Percentiles rank a stretch among this genome's conserved stretches.
Conservation (phyloP, 176 grass and related monocot genomes). For the Aegilops sharonensis region DNA sequence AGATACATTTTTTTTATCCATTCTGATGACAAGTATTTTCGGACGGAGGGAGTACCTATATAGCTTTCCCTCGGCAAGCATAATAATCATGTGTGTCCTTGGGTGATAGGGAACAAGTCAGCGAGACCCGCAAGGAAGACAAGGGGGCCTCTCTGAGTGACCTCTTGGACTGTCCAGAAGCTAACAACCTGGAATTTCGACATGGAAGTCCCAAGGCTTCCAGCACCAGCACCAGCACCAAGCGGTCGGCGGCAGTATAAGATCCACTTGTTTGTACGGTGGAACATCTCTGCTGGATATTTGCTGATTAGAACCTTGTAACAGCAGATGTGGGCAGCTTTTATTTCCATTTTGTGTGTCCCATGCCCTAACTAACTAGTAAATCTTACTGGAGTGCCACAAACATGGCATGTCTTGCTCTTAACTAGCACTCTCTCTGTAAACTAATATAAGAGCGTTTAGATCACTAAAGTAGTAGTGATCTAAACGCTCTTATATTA, state of each 20-base stretch:
- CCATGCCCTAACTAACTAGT: too few relatives aligned
- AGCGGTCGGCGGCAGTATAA: background rate
- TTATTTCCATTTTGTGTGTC: too few relatives aligned
- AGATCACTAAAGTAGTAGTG: too few relatives aligned
- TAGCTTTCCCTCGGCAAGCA: background rate
- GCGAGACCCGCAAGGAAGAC: background rate
- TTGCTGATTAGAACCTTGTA: background rate
- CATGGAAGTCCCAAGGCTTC: background rate
- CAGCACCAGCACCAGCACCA: background rate
- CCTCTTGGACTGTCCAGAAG: background rate
- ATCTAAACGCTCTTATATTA: too few relatives aligned
- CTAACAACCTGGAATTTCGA: background rate
- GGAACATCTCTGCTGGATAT: background rate
- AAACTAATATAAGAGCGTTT: too few relatives aligned
- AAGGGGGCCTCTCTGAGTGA: background rate
- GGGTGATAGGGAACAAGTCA: background rate
- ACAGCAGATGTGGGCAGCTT: background rate
- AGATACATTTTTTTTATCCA: too few relatives aligned
- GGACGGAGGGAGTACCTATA: background rate
- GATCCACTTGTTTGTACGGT: background rate
- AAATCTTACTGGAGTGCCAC: too few relatives aligned
- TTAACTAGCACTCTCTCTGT: too few relatives aligned
- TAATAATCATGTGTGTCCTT: background rate
- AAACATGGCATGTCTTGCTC: too few relatives aligned
- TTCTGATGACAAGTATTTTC: too few relatives aligned